Conservation (phyloP, 1,284 basidiomycete genomes). For the Sporisorium reilianum region DNA sequence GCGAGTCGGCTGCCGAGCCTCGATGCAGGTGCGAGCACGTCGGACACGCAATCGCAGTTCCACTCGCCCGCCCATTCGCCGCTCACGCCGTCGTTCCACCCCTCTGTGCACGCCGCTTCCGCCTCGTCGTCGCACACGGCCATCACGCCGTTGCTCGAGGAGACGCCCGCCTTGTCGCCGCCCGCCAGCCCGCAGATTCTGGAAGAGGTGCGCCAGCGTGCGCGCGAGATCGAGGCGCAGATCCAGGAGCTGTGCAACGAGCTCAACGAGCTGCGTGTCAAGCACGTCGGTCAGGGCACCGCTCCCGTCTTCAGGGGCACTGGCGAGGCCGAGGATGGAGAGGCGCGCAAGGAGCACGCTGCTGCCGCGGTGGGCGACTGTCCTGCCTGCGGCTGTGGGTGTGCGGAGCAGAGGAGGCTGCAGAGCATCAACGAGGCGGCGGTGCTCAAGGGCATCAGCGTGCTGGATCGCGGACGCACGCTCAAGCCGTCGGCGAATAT, state of each 20-base stretch:
- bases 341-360: conserved; percentile 13
- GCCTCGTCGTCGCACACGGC: not conserved
- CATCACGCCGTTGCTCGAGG: conserved; percentile 7
- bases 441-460: conserved; percentile 55
- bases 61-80: conserved; percentile 46
- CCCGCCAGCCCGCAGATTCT: conserved; percentile 30
- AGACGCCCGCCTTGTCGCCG: conserved; percentile 8
- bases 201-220: conserved; percentile 42
- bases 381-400: conserved; percentile 51
- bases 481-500: conserved; percentile 47
- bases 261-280: conserved; percentile 41
- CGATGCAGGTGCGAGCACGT: conserved; percentile 40
- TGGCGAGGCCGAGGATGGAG: conserved; percentile 7
- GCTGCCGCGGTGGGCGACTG: conserved; percentile 14
- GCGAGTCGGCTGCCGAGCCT: conserved; percentile 37
- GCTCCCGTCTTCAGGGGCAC: conserved; percentile 18
- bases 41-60: conserved; percentile 42
- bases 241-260: conserved; percentile 50
- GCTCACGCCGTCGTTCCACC: conserved; percentile 45
- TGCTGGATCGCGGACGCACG: conserved; percentile 53
- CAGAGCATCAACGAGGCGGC: conserved; percentile 60
- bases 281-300: conserved; percentile 41
- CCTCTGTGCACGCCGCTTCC: conserved; percentile 15
- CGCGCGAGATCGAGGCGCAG: conserved; percentile 49
- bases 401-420: conserved; percentile 52